Evolutionary conservation across 805 yeast genomes (phyloP), one percentile per base, ranked within the genome.

Genomic region (Hanseniaspora lachancei): DNA sequence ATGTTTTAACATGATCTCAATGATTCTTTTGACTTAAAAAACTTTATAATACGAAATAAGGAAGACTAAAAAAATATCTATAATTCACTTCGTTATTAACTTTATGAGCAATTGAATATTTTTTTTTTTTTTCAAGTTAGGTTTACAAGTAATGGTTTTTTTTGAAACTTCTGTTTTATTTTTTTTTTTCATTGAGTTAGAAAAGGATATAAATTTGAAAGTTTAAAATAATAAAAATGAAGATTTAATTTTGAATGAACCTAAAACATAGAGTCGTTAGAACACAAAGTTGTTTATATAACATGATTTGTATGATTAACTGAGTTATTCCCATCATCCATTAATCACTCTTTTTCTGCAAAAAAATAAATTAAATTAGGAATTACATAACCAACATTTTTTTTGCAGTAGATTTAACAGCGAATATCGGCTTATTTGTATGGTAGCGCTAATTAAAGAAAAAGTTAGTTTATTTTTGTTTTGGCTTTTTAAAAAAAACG

Each of bases 371-470:
- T 4, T 38, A 38, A 12, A 38, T 38, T 38, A 38, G 15, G n/a
- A 38, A 2, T n/a, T n/a, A 21, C 12, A n/a, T 18, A n/a, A n/a
- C 23, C 35, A 32, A 32, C 8, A 32, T 46, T 46, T 29, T 46
- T 24, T 44, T 44, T 23, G 8, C 18, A 46, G 20, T 13, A 29
- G 35, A 27, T 32, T 29, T 41, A 20, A 49, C 27, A 39, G 54
- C 54, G 54, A 49, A 49, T 49, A 49, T 49, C 54, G 54, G 54
- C 44, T 39, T 36, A 48, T 27, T 29, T 46, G 5, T 18, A 32
- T 34, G 20, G 35, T 24, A 43, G 42, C 21, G 44, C 29, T 5
- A 6, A 18, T 5, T 20, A 10, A 10, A 43, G 27, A 24, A 16
- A 16, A 24, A 2, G 5, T 16, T 8, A 27, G 15, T 24, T 42